Conservation (phyloP, 768 basidiomycete species). For the Leccinellum luteum region DNA sequence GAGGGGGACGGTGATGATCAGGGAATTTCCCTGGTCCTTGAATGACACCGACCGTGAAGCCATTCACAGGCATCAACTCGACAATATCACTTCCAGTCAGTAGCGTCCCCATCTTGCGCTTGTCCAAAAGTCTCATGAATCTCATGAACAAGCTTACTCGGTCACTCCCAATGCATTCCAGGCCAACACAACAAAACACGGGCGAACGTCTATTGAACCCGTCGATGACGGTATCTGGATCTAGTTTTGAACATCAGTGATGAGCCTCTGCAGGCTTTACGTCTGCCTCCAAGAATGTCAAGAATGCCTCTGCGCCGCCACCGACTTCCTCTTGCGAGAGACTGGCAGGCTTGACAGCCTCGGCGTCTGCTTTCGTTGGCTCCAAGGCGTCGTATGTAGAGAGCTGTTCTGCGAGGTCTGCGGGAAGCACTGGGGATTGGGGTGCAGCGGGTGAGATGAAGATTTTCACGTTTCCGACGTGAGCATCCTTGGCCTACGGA, state of each 20-base stretch:
- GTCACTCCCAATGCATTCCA: no score
- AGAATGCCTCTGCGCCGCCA: constrained; percentile 69
- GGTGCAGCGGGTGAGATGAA: constrained; percentile 77
- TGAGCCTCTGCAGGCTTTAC: constrained; percentile 64
- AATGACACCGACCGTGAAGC: background rate
- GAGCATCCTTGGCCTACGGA: constrained; percentile 81
- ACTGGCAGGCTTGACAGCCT: constrained; percentile 30
- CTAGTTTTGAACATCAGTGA: constrained; percentile 33
- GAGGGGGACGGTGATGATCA: background rate
- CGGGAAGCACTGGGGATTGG: constrained; percentile 73
- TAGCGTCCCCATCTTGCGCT: background rate
- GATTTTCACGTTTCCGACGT: constrained; percentile 81
- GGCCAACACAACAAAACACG: background rate
- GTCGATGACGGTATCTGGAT: constrained; percentile 3
- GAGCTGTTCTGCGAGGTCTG: constrained; percentile 86
- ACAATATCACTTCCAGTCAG: background rate
- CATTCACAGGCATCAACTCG: background rate
- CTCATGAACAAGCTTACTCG: background rate
- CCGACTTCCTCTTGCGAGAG: constrained; percentile 23
- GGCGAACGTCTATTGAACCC: constrained; percentile 16
- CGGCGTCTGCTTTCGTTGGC: constrained; percentile 52
- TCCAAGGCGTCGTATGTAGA: constrained; percentile 81
- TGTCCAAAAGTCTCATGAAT: background rate
- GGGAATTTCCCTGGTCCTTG: background rate
- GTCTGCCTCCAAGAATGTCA: constrained; percentile 80